A percentile compares a stretch with the other conserved stretches of the same genome.
Conservation (phyloP, 75 land plant species). For the Pseudotsuga menziesii region DNA sequence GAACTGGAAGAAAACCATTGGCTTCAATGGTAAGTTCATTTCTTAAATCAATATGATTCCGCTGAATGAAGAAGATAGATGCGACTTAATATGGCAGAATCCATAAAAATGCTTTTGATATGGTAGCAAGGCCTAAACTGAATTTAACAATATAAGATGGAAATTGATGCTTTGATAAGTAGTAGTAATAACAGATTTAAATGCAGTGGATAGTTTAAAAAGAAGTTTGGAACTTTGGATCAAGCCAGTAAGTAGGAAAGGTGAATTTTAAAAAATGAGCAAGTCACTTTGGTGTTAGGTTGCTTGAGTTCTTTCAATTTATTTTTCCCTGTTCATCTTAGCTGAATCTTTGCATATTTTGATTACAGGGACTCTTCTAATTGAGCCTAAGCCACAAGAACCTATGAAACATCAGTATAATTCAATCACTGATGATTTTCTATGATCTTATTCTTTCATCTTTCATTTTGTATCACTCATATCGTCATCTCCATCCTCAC, state of each 20-base stretch:
- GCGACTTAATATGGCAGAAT: not conserved
- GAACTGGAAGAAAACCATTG: conserved; percentile 86
- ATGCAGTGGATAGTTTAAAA: not conserved
- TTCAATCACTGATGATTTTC: not conserved
- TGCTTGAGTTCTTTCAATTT: not conserved
- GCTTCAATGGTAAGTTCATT: conserved; percentile 65
- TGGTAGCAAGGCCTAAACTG: not conserved
- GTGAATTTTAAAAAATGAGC: not conserved
- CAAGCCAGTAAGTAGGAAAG: not conserved
- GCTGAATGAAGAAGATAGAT: not conserved
- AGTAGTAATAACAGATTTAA: not conserved
- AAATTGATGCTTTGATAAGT: not conserved
- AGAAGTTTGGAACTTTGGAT: not conserved
- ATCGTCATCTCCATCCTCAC: too few species aligned
- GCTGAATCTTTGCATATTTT: not conserved
- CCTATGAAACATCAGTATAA: conserved; percentile 97
- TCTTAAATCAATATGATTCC: not conserved
- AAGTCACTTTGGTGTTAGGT: not conserved
- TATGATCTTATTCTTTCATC: not conserved
- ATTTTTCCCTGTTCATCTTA: not conserved
- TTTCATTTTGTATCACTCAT: not conserved
- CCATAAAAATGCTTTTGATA: not conserved
- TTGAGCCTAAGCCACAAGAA: conserved; percentile 98
- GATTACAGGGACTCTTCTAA: conserved; percentile 69
- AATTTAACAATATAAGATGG: not conserved